These are phyloP conservation scores for Phialophora verrucosa DNA, from an alignment of 2,329 filamentous ascomycete species.

Conservation along the genomic window DNA sequence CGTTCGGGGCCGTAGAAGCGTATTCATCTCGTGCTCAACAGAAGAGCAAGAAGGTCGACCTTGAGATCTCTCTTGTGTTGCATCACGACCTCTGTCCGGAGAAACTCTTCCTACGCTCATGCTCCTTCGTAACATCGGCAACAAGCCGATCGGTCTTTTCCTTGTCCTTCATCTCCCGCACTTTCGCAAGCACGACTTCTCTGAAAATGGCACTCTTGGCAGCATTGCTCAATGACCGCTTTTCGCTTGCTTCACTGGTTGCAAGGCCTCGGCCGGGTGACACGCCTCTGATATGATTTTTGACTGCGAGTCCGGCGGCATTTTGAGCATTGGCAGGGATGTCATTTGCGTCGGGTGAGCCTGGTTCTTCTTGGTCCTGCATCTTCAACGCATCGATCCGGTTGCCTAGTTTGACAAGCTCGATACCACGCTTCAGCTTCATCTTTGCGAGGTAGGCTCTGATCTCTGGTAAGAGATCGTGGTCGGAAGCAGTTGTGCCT, in stretches of 20 bases:
- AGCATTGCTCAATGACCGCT: conserved; percentile 60
- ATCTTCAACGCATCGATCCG: conserved; percentile 93
- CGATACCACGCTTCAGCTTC: conserved; percentile 88
- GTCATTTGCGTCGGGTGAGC: conserved; percentile 63
- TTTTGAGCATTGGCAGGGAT: conserved; percentile 67
- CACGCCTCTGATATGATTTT: conserved; percentile 39
- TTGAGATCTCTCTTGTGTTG: background rate
- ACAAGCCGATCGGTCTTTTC: conserved; percentile 74
- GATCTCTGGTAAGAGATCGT: conserved; percentile 97
- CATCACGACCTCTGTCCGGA: conserved; percentile 24
- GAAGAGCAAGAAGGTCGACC: background rate
- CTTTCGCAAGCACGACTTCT: conserved; percentile 92
- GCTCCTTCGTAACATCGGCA: conserved; percentile 59
- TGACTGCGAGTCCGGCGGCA: conserved; percentile 54
- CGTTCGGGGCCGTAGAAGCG: background rate
- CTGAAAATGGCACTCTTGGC: conserved; percentile 81
- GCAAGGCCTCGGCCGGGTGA: conserved; percentile 42
- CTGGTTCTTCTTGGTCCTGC: conserved; percentile 79
- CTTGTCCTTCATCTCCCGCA: conserved; percentile 86
- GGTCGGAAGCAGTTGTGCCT: conserved; percentile 88
- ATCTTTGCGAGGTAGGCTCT: conserved; percentile 90
- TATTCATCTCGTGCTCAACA: background rate
- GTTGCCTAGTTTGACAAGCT: conserved; percentile 94
- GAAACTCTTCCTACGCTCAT: conserved; percentile 41
- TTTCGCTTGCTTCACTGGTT: conserved; percentile 45